These are phyloP conservation scores for Lotus japonicus DNA, from an alignment of 306 rosid genomes.

Conservation along the genomic window DNA sequence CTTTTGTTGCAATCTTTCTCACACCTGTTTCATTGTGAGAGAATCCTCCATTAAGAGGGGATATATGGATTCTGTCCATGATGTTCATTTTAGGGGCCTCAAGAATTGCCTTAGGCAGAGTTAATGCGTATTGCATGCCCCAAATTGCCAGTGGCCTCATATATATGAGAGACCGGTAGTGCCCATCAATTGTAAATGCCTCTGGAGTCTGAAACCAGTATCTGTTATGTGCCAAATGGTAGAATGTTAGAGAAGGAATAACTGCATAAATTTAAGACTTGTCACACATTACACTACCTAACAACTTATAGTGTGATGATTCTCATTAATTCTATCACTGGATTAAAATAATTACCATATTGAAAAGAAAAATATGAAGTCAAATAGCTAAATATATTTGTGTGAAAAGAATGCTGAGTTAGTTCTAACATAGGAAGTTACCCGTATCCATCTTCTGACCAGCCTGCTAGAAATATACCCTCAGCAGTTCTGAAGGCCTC, in stretches of 20 bases:
- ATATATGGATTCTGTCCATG: constrained; percentile 88
- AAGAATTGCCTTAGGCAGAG: constrained; percentile 75
- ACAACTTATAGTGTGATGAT: not conserved
- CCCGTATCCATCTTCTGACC: constrained; percentile 99
- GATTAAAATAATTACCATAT: not conserved
- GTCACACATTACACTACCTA: not conserved
- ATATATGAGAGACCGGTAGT: constrained; percentile 81
- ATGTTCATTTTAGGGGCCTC: constrained; percentile 83
- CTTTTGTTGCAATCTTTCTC: constrained; percentile 58
- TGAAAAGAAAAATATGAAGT: not conserved
- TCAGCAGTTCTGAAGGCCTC: constrained; percentile 86
- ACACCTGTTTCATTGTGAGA: constrained; percentile 61
- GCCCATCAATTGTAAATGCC: constrained; percentile 87
- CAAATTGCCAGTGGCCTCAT: constrained; percentile 97
- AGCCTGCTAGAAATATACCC: constrained; percentile 85
- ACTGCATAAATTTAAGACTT: not conserved
- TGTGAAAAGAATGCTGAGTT: not conserved
- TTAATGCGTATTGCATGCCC: constrained; percentile 88
- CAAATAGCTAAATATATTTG: not conserved
- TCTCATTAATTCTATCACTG: not conserved
- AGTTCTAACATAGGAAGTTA: constrained; percentile 30
- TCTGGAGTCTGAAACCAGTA: constrained; percentile 98
- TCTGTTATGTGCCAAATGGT: constrained; percentile 27
- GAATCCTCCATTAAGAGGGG: constrained; percentile 49
- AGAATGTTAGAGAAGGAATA: not conserved